Percentiles rank a stretch among this genome's conserved stretches.
phyloP scores from a whole-genome alignment of 768 basidiomycete genomes.

The Tricholomella constricta region DNA sequence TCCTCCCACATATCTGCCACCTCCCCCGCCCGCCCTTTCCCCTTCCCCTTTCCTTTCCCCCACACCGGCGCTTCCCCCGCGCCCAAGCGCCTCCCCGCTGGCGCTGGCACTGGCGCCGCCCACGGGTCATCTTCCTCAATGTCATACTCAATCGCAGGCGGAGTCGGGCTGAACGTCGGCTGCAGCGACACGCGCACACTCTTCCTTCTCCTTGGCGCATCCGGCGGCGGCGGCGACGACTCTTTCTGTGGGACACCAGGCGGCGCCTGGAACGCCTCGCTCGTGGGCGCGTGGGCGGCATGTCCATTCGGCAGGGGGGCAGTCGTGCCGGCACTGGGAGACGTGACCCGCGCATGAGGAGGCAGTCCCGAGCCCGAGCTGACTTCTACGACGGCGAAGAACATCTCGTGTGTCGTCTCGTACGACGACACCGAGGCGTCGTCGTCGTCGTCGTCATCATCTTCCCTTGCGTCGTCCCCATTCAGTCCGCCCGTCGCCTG shows the following conservation, averaged over 20 bases:
- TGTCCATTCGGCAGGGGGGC: no score
- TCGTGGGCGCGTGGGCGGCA: background rate
- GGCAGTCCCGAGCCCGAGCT: background rate
- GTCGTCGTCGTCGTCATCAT: conserved; percentile 35
- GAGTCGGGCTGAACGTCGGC: conserved; percentile 74
- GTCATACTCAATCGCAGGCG: conserved; percentile 63
- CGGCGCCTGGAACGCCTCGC: background rate
- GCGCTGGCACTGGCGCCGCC: background rate
- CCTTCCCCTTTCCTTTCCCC: conserved; percentile 7
- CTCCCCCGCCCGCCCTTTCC: conserved; percentile 15
- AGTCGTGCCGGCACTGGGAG: no score
- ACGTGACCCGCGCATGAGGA: no score
- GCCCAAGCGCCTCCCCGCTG: background rate
- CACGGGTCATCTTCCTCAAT: background rate
- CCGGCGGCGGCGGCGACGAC: conserved; percentile 5
- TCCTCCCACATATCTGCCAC: conserved; percentile 63
- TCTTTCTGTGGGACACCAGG: background rate
- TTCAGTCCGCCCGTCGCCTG: no score
- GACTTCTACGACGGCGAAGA: conserved; percentile 33
- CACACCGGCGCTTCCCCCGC: conserved; percentile 1
- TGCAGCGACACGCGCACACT: conserved; percentile 78
- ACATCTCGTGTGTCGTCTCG: conserved; percentile 62
- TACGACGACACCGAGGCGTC: conserved; percentile 61
- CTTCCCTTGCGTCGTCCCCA: background rate
- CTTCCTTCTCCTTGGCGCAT: conserved; percentile 48